A percentile compares a stretch with the other conserved stretches of the same genome.
Evolutionary conservation across 345 rosid genomes (phyloP).

Genomic region (Acer campestre): DNA sequence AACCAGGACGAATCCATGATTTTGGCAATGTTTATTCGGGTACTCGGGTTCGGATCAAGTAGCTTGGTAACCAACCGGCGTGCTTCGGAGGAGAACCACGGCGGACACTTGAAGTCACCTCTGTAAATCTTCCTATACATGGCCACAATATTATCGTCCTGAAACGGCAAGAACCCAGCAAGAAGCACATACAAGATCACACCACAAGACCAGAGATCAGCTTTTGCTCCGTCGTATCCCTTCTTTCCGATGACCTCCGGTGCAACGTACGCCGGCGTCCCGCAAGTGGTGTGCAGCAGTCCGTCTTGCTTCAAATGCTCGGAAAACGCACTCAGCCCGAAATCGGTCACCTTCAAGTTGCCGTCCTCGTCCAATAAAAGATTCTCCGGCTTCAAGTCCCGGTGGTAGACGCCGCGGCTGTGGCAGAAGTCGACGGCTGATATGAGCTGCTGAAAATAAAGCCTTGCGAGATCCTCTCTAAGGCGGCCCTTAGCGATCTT

Average conservation of each 20-base stretch:
- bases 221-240: slow-evolving; percentile 90
- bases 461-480: slow-evolving; percentile 70
- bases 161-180: slow-evolving; percentile 88
- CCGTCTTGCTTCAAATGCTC: slow-evolving; percentile 85
- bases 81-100: slow-evolving; percentile 82
- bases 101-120: slow-evolving; percentile 93
- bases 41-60: slow-evolving; percentile 80
- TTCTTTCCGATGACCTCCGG: slow-evolving; percentile 86
- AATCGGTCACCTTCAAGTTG: slow-evolving; percentile 78
- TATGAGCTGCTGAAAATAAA: slow-evolving; percentile 79
- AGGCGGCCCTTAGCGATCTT: slow-evolving; percentile 68
- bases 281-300: slow-evolving; percentile 78
- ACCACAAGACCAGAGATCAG: slow-evolving; percentile 97
- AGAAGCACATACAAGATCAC: slow-evolving; percentile 85
- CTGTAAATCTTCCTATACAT: slow-evolving; percentile 84
- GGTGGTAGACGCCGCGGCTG: slow-evolving; percentile 90
- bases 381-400: slow-evolving; percentile 90
- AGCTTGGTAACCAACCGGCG: slow-evolving; percentile 72
- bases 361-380: slow-evolving; percentile 78
- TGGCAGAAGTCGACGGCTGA: slow-evolving; percentile 92
- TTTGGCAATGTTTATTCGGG: slow-evolving; percentile 55
- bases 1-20: slow-evolving; percentile 82
- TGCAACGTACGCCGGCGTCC: slow-evolving; percentile 91
- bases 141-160: slow-evolving; percentile 73
- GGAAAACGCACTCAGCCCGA: slow-evolving; percentile 80